A percentile compares a stretch with the other conserved stretches of the same genome.
Evolutionary conservation across 2,329 filamentous ascomycete genomes (phyloP).

Genomic region (Colletotrichum tabaci): DNA sequence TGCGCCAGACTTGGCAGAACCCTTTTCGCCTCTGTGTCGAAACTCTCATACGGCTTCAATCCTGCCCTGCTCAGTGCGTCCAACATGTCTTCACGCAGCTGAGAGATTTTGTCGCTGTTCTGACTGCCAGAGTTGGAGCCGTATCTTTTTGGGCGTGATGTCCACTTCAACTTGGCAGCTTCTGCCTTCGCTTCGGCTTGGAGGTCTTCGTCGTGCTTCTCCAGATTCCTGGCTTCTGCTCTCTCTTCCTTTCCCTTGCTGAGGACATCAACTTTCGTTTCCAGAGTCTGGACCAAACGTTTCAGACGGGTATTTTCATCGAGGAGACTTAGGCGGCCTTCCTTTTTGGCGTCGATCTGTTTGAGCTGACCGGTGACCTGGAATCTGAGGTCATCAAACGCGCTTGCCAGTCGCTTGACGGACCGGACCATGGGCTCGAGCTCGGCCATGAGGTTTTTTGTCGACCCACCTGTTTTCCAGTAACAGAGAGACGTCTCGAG

Average conservation of each 20-base stretch:
- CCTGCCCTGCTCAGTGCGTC: not conserved
- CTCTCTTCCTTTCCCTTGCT: not conserved
- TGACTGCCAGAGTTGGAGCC: not conserved
- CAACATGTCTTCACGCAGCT: slow-evolving; percentile 18
- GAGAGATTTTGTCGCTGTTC: not conserved
- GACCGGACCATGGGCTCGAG: not conserved
- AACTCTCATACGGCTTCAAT: not conserved
- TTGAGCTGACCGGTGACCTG: not conserved
- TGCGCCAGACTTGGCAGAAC: not conserved
- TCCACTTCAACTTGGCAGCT: slow-evolving; percentile 12
- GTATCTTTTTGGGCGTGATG: not conserved
- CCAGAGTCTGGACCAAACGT: not conserved
- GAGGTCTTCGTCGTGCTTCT: not conserved
- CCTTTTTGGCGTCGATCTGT: not conserved
- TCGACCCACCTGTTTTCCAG: not conserved
- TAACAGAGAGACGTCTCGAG: not conserved
- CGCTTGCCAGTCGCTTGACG: not conserved
- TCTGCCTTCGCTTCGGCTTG: slow-evolving; percentile 23
- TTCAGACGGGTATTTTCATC: not conserved
- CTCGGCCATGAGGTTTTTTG: slow-evolving; percentile 3
- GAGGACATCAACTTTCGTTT: not conserved
- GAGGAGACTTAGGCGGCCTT: not conserved
- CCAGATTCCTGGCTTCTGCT: not conserved
- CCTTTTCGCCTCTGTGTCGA: not conserved
- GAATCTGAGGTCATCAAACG: not conserved